These are phyloP conservation scores for Mycena rebaudengoi DNA, from an alignment of 768 basidiomycete genomes.

Conservation along the genomic window DNA sequence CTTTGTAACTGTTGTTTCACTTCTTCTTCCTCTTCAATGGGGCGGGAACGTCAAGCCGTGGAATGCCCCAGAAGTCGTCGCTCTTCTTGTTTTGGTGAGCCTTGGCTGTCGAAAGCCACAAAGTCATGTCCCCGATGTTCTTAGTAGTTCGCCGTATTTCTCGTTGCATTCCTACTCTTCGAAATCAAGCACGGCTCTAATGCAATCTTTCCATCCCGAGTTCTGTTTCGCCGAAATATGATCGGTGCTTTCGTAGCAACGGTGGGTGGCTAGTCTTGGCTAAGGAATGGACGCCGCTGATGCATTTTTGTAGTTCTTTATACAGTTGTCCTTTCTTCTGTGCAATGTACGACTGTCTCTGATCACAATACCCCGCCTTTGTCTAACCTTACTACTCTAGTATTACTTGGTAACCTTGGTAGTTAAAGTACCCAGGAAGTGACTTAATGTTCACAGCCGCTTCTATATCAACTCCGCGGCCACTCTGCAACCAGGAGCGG, in stretches of 20 bases:
- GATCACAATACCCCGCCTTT: slow-evolving; percentile 16
- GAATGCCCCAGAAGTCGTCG: slow-evolving; percentile 42
- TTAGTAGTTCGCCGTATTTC: slow-evolving; percentile 34
- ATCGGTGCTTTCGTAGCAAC: slow-evolving; percentile 38
- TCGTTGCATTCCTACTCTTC: slow-evolving; percentile 43
- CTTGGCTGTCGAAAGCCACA: too few relatives aligned
- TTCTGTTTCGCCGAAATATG: slow-evolving; percentile 41
- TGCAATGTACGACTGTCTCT: slow-evolving; percentile 28
- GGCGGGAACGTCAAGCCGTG: slow-evolving; percentile 52
- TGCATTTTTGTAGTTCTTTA: not conserved
- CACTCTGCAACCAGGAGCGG: slow-evolving; percentile 46
- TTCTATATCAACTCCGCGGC: slow-evolving; percentile 42
- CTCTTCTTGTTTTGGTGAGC: slow-evolving; percentile 6
- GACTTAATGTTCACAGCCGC: slow-evolving; percentile 15
- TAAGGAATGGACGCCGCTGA: not conserved
- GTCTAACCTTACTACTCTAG: not conserved
- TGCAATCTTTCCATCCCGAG: slow-evolving; percentile 48
- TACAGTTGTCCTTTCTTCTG: slow-evolving; percentile 28
- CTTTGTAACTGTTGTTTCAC: slow-evolving; percentile 40
- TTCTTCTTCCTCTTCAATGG: slow-evolving; percentile 51
- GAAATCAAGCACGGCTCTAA: slow-evolving; percentile 39
- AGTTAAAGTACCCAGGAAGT: not conserved
- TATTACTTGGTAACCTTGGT: slow-evolving; percentile 5
- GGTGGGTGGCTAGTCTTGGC: not conserved
- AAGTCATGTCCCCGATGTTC: not conserved